A percentile compares a stretch with the other conserved stretches of the same genome.
These are phyloP conservation scores for Teunomyces gatunensis DNA, from an alignment of 805 yeast genomes.

Conservation along the genomic window DNA sequence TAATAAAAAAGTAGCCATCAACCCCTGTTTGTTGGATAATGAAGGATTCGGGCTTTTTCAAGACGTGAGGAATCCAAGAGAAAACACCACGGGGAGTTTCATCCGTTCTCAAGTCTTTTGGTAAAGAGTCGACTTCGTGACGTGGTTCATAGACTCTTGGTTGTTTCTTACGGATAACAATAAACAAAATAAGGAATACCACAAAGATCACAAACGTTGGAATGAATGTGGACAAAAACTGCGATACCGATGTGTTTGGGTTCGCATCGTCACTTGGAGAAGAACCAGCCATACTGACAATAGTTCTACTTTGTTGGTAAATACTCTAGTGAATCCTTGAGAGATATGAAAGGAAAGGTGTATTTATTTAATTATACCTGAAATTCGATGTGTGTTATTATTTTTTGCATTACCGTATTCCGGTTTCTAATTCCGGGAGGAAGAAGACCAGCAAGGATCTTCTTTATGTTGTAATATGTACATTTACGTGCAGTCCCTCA, in stretches of 20 bases:
- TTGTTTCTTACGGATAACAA: slow-evolving; percentile 42
- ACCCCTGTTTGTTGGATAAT: slow-evolving; percentile 67
- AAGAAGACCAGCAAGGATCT: neutral
- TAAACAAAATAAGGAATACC: slow-evolving; percentile 39
- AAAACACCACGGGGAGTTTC: slow-evolving; percentile 45
- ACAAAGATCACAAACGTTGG: slow-evolving; percentile 42
- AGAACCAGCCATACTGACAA: neutral
- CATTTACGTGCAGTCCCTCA: neutral
- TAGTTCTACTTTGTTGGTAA: neutral
- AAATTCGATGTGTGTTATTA: slow-evolving; percentile 3
- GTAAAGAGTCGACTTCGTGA: slow-evolving; percentile 42
- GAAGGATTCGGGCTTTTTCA: slow-evolving; percentile 57
- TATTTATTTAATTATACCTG: neutral
- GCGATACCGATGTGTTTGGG: slow-evolving; percentile 42
- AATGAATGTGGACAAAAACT: slow-evolving; percentile 48
- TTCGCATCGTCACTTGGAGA: slow-evolving; percentile 1
- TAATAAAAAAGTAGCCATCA: slow-evolving; percentile 74
- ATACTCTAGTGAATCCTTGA: neutral
- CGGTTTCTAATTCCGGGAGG: slow-evolving; percentile 2
- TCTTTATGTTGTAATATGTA: neutral
- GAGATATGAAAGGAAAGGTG: neutral
- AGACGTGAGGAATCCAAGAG: slow-evolving; percentile 53
- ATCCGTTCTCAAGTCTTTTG: slow-evolving; percentile 44
- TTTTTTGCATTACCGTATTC: neutral
- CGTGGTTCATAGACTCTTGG: slow-evolving; percentile 55